These are phyloP conservation scores for Oehlia diaphana DNA, from an alignment of 192 early-diverging fungal species.

Conservation along the genomic window DNA sequence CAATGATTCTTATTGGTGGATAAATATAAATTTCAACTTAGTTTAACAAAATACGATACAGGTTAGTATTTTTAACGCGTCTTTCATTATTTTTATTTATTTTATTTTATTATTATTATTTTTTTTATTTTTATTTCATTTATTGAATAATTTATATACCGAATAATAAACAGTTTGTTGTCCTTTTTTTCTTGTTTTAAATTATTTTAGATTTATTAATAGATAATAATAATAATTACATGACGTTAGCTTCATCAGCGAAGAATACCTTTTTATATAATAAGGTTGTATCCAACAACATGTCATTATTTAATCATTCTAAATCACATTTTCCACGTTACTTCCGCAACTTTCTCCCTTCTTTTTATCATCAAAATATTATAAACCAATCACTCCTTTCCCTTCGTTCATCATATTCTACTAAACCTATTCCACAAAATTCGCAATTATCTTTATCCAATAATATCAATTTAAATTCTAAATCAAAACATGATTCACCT, in stretches of 20 bases:
- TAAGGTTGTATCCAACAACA: background rate
- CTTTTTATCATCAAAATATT: background rate
- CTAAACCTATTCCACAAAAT: background rate
- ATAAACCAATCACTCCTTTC: background rate
- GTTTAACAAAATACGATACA: background rate
- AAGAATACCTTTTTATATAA: background rate
- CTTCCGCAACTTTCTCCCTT: background rate
- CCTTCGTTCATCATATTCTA: background rate
- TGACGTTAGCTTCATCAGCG: no score
- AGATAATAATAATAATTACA: no score
- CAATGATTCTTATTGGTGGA: conserved; percentile 96
- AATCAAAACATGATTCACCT: background rate
- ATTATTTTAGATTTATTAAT: no score
- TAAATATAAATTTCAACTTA: conserved; percentile 35
- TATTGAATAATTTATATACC: no score
- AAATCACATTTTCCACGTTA: background rate
- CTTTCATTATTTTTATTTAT: no score
- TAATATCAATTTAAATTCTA: background rate
- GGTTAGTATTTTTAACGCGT: background rate
- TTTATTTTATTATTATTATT: no score
- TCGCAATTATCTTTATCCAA: background rate
- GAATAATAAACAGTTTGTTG: background rate
- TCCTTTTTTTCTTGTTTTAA: background rate
- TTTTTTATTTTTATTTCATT: no score
- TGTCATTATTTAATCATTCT: background rate